Base-by-base conservation (phyloP, 805 yeast genomes). In the Myxozyma melibiosi region DNA sequence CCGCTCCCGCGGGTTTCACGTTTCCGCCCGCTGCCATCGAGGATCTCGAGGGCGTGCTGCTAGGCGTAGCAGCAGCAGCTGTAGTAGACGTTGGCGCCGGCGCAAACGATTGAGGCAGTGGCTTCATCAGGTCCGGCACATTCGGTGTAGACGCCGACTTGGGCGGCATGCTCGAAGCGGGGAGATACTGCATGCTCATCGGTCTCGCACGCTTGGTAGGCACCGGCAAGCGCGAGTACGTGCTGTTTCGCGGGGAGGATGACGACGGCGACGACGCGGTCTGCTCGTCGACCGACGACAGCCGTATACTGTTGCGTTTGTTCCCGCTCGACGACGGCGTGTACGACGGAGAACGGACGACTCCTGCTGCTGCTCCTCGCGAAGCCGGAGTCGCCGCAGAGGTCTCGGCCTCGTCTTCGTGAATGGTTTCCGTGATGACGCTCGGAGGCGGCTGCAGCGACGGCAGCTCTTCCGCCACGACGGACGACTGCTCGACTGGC, bases 201-300 rank as follows among this genome's bases (percentile, higher is more conserved):
- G 60, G 60, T 24, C 60, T 45, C 9, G 56, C 41, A 22, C 47
- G 48, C 14, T 33, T 39, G 8, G 56, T 25, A 13, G 60, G 53
- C 1, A 56, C 46, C 9, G 60, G 60, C 14, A 56, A 30, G 8
- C 56, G 25, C 5, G 60, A 56, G n/a, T 35, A 18, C 28, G 31
- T 31, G 2, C 37, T 20, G 9, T 35, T 40, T 7, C 38, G 31
- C 3, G 41, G 28, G 2, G 51, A 18, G 4, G 47, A 24, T 8
- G 45, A 13, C 18, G 48, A 11, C 4, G 11, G 11, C 14, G 27
- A 28, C 18, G 27, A 20, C 20, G 27, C 43, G 11, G 30, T 4
- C 20, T 45, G 50, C 20, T 33, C 50, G 25, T 14, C 28, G 8
- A 24, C 40, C 20, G 30, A 28, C 22, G 41, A 11, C 11, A 43